These are phyloP conservation scores for Ophiocytium majus DNA, from an alignment of 352 stramenopile species.

Conservation along the genomic window DNA sequence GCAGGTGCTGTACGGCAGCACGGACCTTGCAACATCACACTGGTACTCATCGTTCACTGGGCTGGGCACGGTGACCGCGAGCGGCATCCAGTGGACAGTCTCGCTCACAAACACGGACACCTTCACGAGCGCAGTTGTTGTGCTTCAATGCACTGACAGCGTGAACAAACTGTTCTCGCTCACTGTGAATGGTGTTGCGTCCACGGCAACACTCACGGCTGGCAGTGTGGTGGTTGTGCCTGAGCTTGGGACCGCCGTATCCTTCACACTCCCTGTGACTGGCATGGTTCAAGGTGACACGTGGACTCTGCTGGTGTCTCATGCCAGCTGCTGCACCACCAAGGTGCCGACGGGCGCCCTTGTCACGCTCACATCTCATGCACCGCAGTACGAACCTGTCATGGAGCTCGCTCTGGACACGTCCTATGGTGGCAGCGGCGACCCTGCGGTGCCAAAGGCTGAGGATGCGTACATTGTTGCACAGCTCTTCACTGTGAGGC, in stretches of 20 bases:
- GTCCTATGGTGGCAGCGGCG: slow-evolving; percentile 35
- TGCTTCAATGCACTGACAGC: too few species aligned
- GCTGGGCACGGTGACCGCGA: not conserved
- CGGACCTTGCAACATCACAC: not conserved
- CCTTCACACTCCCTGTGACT: too few species aligned
- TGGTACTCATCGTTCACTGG: too few species aligned
- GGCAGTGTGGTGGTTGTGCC: too few species aligned
- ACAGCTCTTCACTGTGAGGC: slow-evolving; percentile 62
- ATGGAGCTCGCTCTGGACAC: slow-evolving; percentile 52
- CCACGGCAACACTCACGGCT: too few species aligned
- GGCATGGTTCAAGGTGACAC: slow-evolving; percentile 54
- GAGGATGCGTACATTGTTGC: slow-evolving; percentile 54
- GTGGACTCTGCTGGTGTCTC: slow-evolving; percentile 54
- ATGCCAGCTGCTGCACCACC: too few species aligned
- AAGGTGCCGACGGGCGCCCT: slow-evolving; percentile 39
- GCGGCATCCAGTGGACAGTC: not conserved
- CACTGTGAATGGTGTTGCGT: not conserved
- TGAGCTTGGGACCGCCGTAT: too few species aligned
- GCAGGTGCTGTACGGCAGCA: not conserved
- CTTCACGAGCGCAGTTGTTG: too few species aligned
- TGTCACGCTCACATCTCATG: slow-evolving; percentile 21
- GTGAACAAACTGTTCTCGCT: too few species aligned
- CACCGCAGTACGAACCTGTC: slow-evolving; percentile 35
- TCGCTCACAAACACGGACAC: too few species aligned
- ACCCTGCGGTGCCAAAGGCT: slow-evolving; percentile 32